Base-by-base conservation (phyloP, 371 early-diverging fungal genomes). In the Apophysomyces elegans region DNA sequence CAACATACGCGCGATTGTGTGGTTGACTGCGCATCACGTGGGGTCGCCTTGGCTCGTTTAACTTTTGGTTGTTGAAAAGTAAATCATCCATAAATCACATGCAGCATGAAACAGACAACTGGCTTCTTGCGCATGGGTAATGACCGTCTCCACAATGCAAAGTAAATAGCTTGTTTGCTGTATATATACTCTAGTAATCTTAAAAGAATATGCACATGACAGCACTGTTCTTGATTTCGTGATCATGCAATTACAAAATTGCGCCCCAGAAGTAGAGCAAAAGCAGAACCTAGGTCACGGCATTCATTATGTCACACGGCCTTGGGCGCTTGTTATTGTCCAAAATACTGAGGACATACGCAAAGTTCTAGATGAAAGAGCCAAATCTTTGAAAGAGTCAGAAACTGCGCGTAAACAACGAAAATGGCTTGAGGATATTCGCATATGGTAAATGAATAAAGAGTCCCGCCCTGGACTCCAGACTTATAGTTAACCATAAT, bases 61-160 rank as follows among this genome's bases (percentile, higher is more conserved):
- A 3, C 32, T 26, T 26, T 26, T 26, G 32, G 32, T 26, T 26
- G 2, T 26, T 26, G 1, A 2, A 26, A 26, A 26, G 32, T 26
- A 2, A 26, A 26, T 26, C 0, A 26, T 26, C 32, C 32, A 26
- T 26, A 26, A 45, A 45, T 13, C 46, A 2, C 7, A 45, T 45
- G 46, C 46, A 45, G n/a, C 46, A 45, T 45, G 46, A 45, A 45
- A 45, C 46, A 45, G 46, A 14, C 46, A 12, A 45, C 46, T 45
- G 46, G n/a, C 18, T 66, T 66, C 57, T 59, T 66, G 36, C 67
- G 67, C 58, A 61, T 66, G 62, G 67, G 67, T 14, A 37, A 41
- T 32, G 44, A 66, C 57, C 38, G 12, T 32, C 16, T n/a, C 9
- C 56, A 66, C 13, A 66, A 66, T 57, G 67, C 67, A 66, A 66